phyloP scores from a whole-genome alignment of 306 rosid species.

The Sesbania bispinosa region DNA sequence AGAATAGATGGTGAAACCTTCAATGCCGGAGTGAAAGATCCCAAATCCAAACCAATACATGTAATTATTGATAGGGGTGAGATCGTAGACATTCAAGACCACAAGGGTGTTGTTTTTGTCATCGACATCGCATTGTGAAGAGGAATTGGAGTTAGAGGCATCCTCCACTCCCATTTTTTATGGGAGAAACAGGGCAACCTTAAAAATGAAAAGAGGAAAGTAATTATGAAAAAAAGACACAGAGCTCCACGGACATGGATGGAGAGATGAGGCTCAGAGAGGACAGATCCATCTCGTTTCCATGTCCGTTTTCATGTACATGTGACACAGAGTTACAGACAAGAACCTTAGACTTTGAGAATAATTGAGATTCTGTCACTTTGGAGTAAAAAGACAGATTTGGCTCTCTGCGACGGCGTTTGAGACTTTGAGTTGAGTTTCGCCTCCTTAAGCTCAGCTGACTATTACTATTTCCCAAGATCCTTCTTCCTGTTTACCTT shows the following conservation, averaged over 20 bases:
- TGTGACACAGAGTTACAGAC: background rate
- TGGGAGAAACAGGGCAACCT: background rate
- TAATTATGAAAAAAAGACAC: background rate
- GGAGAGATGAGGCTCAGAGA: background rate
- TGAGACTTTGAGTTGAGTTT: no score
- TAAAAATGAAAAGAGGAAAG: conserved; percentile 7
- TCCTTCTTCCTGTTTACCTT: no score
- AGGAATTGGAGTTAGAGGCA: conserved; percentile 40
- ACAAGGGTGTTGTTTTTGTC: conserved; percentile 30
- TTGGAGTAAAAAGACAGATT: no score
- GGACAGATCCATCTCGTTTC: conserved; percentile 39
- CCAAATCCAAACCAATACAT: conserved; percentile 83
- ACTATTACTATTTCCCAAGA: no score
- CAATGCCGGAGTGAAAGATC: conserved; percentile 90
- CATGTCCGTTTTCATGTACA: conserved; percentile 13
- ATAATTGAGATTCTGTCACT: background rate
- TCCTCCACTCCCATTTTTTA: conserved; percentile 56
- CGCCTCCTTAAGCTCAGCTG: no score
- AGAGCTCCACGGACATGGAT: conserved; percentile 28
- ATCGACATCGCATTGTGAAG: conserved; percentile 26
- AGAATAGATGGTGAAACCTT: conserved; percentile 42
- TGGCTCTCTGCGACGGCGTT: no score
- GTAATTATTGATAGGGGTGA: conserved; percentile 81
- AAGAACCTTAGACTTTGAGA: background rate
- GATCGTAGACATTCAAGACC: conserved; percentile 87